Conservation (phyloP, 768 basidiomycete genomes). For the Lactarius hatsudake region DNA sequence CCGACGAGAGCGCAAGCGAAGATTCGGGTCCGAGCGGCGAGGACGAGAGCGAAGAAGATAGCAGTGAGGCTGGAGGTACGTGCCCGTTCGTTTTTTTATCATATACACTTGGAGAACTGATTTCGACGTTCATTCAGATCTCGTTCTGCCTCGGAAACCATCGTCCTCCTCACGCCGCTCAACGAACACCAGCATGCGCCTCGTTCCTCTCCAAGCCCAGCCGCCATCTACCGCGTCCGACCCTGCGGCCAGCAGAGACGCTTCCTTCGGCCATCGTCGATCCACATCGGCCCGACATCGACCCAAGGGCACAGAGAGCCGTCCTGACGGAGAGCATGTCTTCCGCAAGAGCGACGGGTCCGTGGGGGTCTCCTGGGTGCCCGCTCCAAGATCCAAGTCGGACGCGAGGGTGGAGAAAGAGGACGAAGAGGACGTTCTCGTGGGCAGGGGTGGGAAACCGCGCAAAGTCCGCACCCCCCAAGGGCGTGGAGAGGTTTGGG, state of each 20-base stretch:
- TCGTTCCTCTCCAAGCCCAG: slow-evolving; percentile 62
- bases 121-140: background rate
- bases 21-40: background rate
- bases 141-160: slow-evolving; percentile 2
- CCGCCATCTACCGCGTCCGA: slow-evolving; percentile 31
- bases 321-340: slow-evolving; percentile 22
- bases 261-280: slow-evolving; percentile 73
- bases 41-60: slow-evolving; percentile 38
- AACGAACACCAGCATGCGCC: slow-evolving; percentile 52
- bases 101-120: background rate
- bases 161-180: slow-evolving; percentile 32
- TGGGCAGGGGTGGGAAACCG: slow-evolving; percentile 27
- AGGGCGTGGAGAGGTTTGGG: slow-evolving; percentile 77
- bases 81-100: background rate
- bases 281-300: slow-evolving; percentile 29
- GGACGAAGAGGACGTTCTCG: slow-evolving; percentile 32
- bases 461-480: slow-evolving; percentile 40
- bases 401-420: background rate
- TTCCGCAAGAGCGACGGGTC: slow-evolving; percentile 51
- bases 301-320: background rate
- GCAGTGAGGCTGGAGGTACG: slow-evolving; percentile 43
- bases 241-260: slow-evolving; percentile 44
- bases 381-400: slow-evolving; percentile 38
- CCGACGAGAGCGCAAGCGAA: slow-evolving; percentile 32
- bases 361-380: slow-evolving; percentile 85